Conservation (phyloP, 2,329 filamentous ascomycete genomes). For the Annulohypoxylon truncatum region DNA sequence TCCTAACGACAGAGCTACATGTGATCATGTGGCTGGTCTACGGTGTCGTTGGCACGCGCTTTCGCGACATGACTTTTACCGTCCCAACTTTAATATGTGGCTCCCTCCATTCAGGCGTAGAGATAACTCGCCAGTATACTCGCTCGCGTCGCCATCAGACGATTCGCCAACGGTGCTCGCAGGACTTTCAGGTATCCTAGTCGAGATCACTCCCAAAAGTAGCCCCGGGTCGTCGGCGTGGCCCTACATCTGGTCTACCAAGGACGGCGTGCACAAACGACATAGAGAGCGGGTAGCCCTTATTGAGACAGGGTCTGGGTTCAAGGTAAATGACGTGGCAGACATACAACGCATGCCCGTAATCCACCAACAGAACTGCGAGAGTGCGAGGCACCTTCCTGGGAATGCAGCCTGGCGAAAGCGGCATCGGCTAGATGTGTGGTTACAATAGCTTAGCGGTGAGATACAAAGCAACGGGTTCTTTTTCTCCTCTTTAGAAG, state of each 20-base stretch:
- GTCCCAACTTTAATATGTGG: constrained; percentile 62
- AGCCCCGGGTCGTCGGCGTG: background rate
- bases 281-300: constrained; percentile 39
- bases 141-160: constrained; percentile 61
- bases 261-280: constrained; percentile 30
- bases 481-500: background rate
- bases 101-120: constrained; percentile 47
- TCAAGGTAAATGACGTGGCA: constrained; percentile 42
- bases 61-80: constrained; percentile 57
- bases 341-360: constrained; percentile 44
- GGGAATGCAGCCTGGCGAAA: constrained; percentile 10
- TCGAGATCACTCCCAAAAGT: constrained; percentile 55
- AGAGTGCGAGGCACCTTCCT: background rate
- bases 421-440: constrained; percentile 45
- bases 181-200: constrained; percentile 60
- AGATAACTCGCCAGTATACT: constrained; percentile 55
- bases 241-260: background rate
- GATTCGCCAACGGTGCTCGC: constrained; percentile 61
- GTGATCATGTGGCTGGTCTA: constrained; percentile 50
- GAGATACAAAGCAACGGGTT: background rate
- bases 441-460: constrained; percentile 25
- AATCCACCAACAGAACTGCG: constrained; percentile 41
- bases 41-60: constrained; percentile 62
- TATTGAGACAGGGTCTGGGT: constrained; percentile 50
- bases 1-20: constrained; percentile 43